These are phyloP conservation scores for Fermentozyma sake DNA, from an alignment of 1,139 yeast genomes.

Conservation along the genomic window DNA sequence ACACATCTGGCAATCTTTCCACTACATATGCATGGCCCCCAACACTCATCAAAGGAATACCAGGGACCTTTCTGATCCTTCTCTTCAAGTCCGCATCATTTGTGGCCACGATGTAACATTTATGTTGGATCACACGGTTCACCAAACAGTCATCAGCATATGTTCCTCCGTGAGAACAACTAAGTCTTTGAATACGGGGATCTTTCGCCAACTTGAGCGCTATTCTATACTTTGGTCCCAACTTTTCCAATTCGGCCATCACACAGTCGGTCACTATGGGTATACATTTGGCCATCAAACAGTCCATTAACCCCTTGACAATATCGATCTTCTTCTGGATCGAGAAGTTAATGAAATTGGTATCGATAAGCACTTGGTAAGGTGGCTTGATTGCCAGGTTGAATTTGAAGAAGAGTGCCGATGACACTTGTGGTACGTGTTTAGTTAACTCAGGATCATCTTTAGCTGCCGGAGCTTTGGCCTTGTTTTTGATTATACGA, in stretches of 20 bases:
- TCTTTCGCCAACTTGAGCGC: conserved; percentile 91
- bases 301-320: conserved; percentile 94
- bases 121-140: conserved; percentile 88
- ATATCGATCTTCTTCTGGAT: conserved; percentile 92
- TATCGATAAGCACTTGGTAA: conserved; percentile 90
- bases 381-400: conserved; percentile 95
- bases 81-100: conserved; percentile 98
- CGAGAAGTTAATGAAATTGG: conserved; percentile 93
- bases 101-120: conserved; percentile 94
- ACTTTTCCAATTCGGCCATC: conserved; percentile 93
- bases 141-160: conserved; percentile 98
- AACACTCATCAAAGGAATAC: conserved; percentile 94
- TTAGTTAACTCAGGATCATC: conserved; percentile 80
- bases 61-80: conserved; percentile 92
- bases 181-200: conserved; percentile 82
- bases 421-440: conserved; percentile 90
- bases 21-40: conserved; percentile 90
- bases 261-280: conserved; percentile 97
- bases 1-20: conserved; percentile 92
- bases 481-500: conserved; percentile 39
- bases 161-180: conserved; percentile 90
- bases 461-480: conserved; percentile 24
- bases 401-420: conserved; percentile 91
- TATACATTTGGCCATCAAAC: conserved; percentile 88
- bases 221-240: conserved; percentile 91